phyloP scores from a whole-genome alignment of 257 asterid genomes.

The Solanum microdontum region DNA sequence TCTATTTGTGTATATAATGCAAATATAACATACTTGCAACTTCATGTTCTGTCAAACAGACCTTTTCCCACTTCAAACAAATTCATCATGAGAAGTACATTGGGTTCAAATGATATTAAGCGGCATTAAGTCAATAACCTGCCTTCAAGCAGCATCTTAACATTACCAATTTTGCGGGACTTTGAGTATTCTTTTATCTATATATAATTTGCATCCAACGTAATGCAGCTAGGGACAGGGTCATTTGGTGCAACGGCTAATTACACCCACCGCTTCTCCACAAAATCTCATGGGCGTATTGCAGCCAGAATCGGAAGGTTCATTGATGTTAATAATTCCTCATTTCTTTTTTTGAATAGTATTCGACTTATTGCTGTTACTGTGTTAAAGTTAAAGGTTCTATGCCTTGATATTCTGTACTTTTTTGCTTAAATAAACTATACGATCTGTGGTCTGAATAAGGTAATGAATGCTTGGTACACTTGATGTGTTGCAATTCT shows the following conservation, averaged over 20 bases:
- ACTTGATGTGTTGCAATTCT: neutral
- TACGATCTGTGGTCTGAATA: neutral
- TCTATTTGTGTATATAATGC: neutral
- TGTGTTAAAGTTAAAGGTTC: neutral
- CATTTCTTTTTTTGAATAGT: neutral
- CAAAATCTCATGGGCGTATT: constrained; percentile 86
- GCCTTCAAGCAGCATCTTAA: neutral
- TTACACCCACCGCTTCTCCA: constrained; percentile 64
- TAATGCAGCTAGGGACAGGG: constrained; percentile 67
- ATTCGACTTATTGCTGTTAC: neutral
- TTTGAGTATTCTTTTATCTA: neutral
- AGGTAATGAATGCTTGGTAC: neutral
- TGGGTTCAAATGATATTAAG: neutral
- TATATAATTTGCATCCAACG: neutral
- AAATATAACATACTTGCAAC: neutral
- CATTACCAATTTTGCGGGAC: neutral
- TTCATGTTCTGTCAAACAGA: neutral
- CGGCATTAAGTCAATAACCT: neutral
- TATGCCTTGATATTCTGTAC: neutral
- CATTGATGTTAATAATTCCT: neutral
- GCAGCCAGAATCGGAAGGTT: constrained; percentile 87
- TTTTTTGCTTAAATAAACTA: neutral
- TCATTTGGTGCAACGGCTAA: constrained; percentile 69
- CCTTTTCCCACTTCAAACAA: neutral
- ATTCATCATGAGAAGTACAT: neutral